Evolutionary conservation across 2,329 filamentous ascomycete species (phyloP).

Genomic region (Trichoderma gracile): DNA sequence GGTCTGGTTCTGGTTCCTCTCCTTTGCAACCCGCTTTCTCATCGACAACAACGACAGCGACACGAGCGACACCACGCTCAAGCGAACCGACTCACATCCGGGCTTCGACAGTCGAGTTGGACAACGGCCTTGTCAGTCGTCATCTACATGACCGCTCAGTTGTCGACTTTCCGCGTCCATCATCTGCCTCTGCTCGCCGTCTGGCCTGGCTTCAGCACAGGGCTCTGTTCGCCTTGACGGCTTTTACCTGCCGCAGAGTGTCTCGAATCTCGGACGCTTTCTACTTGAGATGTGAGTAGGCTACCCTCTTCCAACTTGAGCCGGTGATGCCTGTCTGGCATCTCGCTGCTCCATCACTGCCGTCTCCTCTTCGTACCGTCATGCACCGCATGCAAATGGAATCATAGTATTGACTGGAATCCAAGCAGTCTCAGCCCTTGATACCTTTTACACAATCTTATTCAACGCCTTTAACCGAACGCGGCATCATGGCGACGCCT

Average conservation of each 20-base stretch:
- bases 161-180: slow-evolving; percentile 1
- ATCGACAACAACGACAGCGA: no score
- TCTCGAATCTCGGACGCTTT: slow-evolving; percentile 16
- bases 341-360: background rate
- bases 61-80: no score
- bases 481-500: slow-evolving; percentile 39
- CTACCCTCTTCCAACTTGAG: background rate
- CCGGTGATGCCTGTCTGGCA: background rate
- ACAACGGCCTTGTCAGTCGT: background rate
- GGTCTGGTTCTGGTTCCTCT: slow-evolving; percentile 4
- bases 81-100: background rate
- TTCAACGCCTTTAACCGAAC: slow-evolving; percentile 18
- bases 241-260: slow-evolving; percentile 21
- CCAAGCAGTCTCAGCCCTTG: background rate
- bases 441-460: slow-evolving; percentile 13
- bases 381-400: background rate
- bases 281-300: slow-evolving; percentile 4
- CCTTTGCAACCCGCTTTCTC: slow-evolving; percentile 8
- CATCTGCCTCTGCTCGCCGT: background rate
- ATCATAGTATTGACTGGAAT: background rate
- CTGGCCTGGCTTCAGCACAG: slow-evolving; percentile 6
- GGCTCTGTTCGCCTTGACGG: slow-evolving; percentile 16
- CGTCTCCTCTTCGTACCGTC: background rate
- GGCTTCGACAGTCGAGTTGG: background rate
- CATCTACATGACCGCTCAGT: slow-evolving; percentile 4